Evolutionary conservation across 305 asterid genomes (phyloP).

Genomic region (Fraxinus floribunda): DNA sequence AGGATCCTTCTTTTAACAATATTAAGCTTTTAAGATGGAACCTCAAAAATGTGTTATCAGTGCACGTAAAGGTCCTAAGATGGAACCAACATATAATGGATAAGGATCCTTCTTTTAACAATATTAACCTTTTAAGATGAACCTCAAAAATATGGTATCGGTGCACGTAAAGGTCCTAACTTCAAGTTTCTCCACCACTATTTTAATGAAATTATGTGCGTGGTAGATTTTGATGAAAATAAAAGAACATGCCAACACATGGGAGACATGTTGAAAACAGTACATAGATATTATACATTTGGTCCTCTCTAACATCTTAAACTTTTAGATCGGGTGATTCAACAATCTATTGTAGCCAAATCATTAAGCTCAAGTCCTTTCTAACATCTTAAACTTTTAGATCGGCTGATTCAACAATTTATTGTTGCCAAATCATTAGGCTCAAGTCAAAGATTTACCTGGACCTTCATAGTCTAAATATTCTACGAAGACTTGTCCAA

Average conservation of each 20-base stretch:
- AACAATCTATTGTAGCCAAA: not conserved
- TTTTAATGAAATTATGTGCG: not conserved
- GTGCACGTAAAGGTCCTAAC: not conserved
- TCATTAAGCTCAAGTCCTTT: too few species aligned
- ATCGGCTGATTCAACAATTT: not conserved
- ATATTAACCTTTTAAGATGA: not conserved
- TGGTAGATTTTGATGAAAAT: not conserved
- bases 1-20: not conserved
- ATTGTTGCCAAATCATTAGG: not conserved
- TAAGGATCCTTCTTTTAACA: not conserved
- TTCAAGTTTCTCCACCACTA: not conserved
- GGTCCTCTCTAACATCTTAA: not conserved
- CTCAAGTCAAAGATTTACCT: not conserved
- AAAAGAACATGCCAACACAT: not conserved
- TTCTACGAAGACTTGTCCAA: not conserved
- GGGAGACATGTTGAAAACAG: not conserved
- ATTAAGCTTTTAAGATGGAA: not conserved
- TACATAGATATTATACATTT: not conserved
- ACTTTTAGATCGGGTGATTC: not conserved
- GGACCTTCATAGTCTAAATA: conserved; percentile 4
- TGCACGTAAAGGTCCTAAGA: not conserved
- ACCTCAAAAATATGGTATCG: not conserved
- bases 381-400: too few species aligned
- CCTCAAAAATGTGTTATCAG: too few species aligned
- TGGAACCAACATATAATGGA: too few species aligned